These are phyloP conservation scores for Zygoascus bituminiphila DNA, from an alignment of 805 yeast species.

Conservation along the genomic window DNA sequence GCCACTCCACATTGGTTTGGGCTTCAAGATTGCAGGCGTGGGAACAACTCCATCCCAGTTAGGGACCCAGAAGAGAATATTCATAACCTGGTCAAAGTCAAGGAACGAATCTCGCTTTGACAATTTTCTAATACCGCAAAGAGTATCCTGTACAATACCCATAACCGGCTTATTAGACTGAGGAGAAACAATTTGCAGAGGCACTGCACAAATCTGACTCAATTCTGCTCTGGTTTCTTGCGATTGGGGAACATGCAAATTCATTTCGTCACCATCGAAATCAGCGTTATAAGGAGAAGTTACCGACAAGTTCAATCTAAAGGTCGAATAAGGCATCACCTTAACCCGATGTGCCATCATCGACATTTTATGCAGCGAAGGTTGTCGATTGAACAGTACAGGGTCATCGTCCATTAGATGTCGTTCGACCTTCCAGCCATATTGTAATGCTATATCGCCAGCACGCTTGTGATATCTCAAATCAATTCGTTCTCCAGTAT, in stretches of 20 bases:
- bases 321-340: conserved; percentile 98
- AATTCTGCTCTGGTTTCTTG: conserved; percentile 97
- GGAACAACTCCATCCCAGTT: conserved; percentile 98
- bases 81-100: conserved; percentile 91
- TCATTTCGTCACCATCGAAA: conserved; percentile 99
- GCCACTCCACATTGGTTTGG: conserved; percentile 97
- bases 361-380: conserved; percentile 98
- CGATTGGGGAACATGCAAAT: conserved; percentile 97
- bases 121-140: conserved; percentile 95
- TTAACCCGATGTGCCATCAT: conserved; percentile 99
- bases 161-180: conserved; percentile 98
- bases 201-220: conserved; percentile 92
- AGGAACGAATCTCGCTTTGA: conserved; percentile 83
- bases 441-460: conserved; percentile 94
- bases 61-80: conserved; percentile 95
- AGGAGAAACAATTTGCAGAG: conserved; percentile 94
- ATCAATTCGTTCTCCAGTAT: conserved; percentile 97
- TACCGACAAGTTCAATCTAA: conserved; percentile 91
- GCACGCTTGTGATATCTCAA: conserved; percentile 95
- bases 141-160: conserved; percentile 99
- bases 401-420: conserved; percentile 97
- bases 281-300: conserved; percentile 99
- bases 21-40: conserved; percentile 86
- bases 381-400: conserved; percentile 97
- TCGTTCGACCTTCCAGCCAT: conserved; percentile 99